Conservation (phyloP, 2,329 filamentous ascomycete species). For the Cercospora sp. region DNA sequence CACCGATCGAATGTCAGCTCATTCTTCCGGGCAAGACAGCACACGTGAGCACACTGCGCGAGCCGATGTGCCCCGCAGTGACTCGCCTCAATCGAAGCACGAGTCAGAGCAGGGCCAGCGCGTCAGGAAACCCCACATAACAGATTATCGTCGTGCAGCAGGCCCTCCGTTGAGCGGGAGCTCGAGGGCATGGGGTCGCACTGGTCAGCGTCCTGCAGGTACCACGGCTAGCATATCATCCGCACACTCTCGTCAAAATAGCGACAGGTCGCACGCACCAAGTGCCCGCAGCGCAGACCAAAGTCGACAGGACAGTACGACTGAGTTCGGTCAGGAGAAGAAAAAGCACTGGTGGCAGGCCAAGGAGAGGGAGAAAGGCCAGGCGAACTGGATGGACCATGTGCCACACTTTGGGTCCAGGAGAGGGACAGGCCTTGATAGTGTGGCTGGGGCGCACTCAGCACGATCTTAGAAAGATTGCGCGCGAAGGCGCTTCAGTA, state of each 20-base stretch:
- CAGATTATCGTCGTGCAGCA: slow-evolving; percentile 15
- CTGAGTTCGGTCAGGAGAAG: slow-evolving; percentile 19
- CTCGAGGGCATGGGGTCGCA: slow-evolving; percentile 8
- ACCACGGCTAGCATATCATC: slow-evolving; percentile 20
- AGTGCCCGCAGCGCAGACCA: not conserved
- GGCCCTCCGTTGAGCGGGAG: slow-evolving; percentile 16
- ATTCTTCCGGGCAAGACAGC: slow-evolving; percentile 12
- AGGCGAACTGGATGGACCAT: slow-evolving; percentile 47
- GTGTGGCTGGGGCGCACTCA: slow-evolving; percentile 34
- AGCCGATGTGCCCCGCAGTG: not conserved
- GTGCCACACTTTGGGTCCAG: slow-evolving; percentile 45
- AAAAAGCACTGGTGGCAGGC: slow-evolving; percentile 32
- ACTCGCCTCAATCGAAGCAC: slow-evolving; percentile 8
- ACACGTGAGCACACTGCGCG: slow-evolving; percentile 1
- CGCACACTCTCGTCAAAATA: slow-evolving; percentile 27
- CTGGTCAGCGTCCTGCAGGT: slow-evolving; percentile 9
- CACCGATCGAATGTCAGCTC: slow-evolving; percentile 10
- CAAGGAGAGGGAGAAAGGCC: slow-evolving; percentile 34
- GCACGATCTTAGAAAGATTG: slow-evolving; percentile 30
- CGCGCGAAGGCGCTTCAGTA: slow-evolving; percentile 2
- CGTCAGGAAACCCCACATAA: slow-evolving; percentile 13
- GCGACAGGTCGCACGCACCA: slow-evolving; percentile 16
- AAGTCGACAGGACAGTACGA: not conserved
- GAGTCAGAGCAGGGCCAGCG: slow-evolving; percentile 8
- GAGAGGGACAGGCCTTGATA: slow-evolving; percentile 44